Evolutionary conservation across 495 filamentous ascomycete species (phyloP), one percentile per base, ranked within the genome.

Genomic region (Parathielavia hyrcaniae): DNA sequence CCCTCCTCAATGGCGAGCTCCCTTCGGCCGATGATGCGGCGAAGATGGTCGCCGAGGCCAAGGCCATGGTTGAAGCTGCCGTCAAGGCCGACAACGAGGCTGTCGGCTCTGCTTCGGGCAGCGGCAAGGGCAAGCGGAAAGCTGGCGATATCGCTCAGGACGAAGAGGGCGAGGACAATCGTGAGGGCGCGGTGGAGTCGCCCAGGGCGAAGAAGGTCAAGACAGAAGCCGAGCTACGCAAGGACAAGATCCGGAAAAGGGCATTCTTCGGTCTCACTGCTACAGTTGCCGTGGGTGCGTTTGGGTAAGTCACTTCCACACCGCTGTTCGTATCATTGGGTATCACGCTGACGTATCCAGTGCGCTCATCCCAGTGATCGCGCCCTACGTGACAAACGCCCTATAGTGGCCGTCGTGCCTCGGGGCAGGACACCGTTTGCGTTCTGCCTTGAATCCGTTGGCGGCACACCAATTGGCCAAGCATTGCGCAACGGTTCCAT

Each of bases 1-100:
- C 76, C 13, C 35, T 75, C 43, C 74, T 79, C 12, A 30, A 30
- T 30, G 83, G 86, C 16, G 84, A 90, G 40, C 72, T 89, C 11
- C 87, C 88, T 0, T 78, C 86, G 11, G 81, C 87, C 4, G 87
- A 88, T 41, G 84, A 87, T 51, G 83, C 91, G 0, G 77, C 87
- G 55, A 79, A 85, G 35, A 88, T 97, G 86, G 84, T 97, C 46
- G 85, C 82, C 47, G 81, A 88, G 69, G 93, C 93, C 8, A 90
- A 87, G 69, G 83, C 84, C 61, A 96, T 97, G 90, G 93, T 97
- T 7, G 81, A 87, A 51, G 87, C 88, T 53, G 90, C 89, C 43
- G 82, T 84, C 60, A 69, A 82, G 46, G 78, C 84, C 1, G 75
- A 74, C 11, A 64, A 55, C 10, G 61, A 69, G 30, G 66, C 67